Evolutionary conservation across 208 protist species (phyloP).

Genomic region (Crithidia bombi): DNA sequence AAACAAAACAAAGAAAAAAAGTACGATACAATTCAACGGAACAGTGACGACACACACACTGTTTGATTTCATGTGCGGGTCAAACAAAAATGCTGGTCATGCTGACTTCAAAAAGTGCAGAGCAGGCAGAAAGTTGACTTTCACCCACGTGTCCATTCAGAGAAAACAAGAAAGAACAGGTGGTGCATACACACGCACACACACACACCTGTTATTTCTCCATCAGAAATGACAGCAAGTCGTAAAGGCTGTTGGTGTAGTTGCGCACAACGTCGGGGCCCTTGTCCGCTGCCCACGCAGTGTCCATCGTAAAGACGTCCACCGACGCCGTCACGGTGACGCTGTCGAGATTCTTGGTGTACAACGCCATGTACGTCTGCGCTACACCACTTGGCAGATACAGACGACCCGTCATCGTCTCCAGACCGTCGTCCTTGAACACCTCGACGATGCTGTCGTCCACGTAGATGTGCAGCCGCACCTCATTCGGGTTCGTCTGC

Average conservation of each 20-base stretch:
- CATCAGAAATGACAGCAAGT: slow-evolving; percentile 22
- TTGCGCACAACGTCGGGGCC: slow-evolving; percentile 8
- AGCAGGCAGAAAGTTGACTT: too few relatives aligned
- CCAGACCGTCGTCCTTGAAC: slow-evolving; percentile 50
- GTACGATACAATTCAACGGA: too few relatives aligned
- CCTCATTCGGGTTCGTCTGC: slow-evolving; percentile 25
- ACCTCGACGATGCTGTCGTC: slow-evolving; percentile 52
- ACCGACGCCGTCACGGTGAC: slow-evolving; percentile 30
- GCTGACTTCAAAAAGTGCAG: too few relatives aligned
- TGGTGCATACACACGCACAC: too few relatives aligned
- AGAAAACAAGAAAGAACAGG: slow-evolving; percentile 6
- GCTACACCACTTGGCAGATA: slow-evolving; percentile 33
- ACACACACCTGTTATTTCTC: too few relatives aligned
- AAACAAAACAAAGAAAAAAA: too few relatives aligned
- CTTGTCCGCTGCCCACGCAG: slow-evolving; percentile 20
- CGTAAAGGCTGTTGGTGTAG: slow-evolving; percentile 38
- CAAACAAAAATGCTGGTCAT: background rate
- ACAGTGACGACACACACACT: too few relatives aligned
- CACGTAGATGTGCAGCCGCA: slow-evolving; percentile 41
- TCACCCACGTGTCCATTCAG: background rate
- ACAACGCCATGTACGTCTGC: slow-evolving; percentile 38
- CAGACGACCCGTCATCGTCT: slow-evolving; percentile 43
- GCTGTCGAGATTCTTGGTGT: slow-evolving; percentile 37
- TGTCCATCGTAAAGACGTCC: slow-evolving; percentile 42
- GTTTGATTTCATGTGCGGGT: too few relatives aligned